Evolutionary conservation across 352 stramenopile species (phyloP).

Genomic region (Globisporangium paddicum): DNA sequence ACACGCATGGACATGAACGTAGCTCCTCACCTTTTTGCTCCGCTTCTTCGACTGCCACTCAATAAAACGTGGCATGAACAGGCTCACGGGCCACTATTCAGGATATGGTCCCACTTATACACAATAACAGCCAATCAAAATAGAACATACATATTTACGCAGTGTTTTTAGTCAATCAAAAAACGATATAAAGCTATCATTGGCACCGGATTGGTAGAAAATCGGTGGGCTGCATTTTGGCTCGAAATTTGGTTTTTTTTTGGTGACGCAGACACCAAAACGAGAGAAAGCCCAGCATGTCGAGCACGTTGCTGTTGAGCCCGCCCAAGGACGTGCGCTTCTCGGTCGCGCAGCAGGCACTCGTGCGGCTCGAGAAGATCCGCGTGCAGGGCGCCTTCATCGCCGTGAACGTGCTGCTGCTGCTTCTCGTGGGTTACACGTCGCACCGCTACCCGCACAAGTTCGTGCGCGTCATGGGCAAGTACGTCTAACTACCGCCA

Average conservation of each 20-base stretch:
- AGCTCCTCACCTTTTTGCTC: constrained; percentile 7
- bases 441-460: constrained; percentile 52
- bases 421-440: constrained; percentile 53
- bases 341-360: constrained; percentile 31
- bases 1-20: background rate
- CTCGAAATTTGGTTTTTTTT: background rate
- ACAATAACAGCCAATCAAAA: constrained; percentile 1
- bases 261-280: background rate
- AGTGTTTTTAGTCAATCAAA: background rate
- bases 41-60: constrained; percentile 2
- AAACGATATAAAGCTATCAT: background rate
- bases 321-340: constrained; percentile 16
- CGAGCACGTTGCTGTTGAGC: constrained; percentile 5
- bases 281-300: background rate
- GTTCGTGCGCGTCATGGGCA: constrained; percentile 61
- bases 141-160: too few species aligned
- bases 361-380: constrained; percentile 48
- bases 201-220: background rate
- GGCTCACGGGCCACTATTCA: background rate
- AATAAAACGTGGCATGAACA: background rate
- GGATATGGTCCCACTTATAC: background rate
- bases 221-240: background rate
- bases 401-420: constrained; percentile 41
- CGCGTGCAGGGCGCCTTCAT: constrained; percentile 37
- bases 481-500: constrained; percentile 34